phyloP scores from a whole-genome alignment of 495 filamentous ascomycete genomes.

The Thozetella sp. region DNA sequence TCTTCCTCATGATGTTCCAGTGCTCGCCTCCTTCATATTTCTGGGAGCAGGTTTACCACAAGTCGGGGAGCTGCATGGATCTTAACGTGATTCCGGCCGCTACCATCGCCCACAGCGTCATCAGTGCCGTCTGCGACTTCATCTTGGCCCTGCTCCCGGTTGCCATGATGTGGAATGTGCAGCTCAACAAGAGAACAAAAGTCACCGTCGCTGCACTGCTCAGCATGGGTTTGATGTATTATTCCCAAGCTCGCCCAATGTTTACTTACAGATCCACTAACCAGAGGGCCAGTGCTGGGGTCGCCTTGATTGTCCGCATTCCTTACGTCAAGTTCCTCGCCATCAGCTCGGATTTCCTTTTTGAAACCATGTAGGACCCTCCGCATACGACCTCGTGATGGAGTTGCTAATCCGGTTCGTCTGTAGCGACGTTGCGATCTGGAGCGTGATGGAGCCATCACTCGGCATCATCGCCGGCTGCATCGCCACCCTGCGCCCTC shows the following conservation, averaged over 20 bases:
- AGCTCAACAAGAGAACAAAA: slow-evolving; percentile 34
- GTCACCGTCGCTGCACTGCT: slow-evolving; percentile 31
- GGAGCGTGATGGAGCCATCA: slow-evolving; percentile 36
- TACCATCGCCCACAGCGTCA: slow-evolving; percentile 34
- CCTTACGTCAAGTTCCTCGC: slow-evolving; percentile 30
- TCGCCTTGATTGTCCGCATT: slow-evolving; percentile 39
- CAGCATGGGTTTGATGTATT: slow-evolving; percentile 34
- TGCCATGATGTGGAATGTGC: slow-evolving; percentile 38
- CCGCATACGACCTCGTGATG: background rate
- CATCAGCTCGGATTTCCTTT: slow-evolving; percentile 17
- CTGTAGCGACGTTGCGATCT: slow-evolving; percentile 30
- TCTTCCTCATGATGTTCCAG: slow-evolving; percentile 40
- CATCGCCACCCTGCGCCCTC: slow-evolving; percentile 39
- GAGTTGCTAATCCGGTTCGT: background rate
- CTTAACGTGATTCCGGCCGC: slow-evolving; percentile 19
- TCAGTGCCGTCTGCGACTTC: slow-evolving; percentile 39
- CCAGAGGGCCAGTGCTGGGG: slow-evolving; percentile 31
- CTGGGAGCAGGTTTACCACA: slow-evolving; percentile 27
- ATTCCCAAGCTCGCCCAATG: slow-evolving; percentile 1
- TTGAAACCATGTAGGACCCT: slow-evolving; percentile 19
- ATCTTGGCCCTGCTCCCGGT: slow-evolving; percentile 42
- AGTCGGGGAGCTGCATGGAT: slow-evolving; percentile 31
- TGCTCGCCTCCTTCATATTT: slow-evolving; percentile 37
- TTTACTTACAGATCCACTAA: background rate
- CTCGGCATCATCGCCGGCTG: slow-evolving; percentile 42